These are phyloP conservation scores for Candida saitoana DNA, from an alignment of 805 yeast species.

Conservation along the genomic window DNA sequence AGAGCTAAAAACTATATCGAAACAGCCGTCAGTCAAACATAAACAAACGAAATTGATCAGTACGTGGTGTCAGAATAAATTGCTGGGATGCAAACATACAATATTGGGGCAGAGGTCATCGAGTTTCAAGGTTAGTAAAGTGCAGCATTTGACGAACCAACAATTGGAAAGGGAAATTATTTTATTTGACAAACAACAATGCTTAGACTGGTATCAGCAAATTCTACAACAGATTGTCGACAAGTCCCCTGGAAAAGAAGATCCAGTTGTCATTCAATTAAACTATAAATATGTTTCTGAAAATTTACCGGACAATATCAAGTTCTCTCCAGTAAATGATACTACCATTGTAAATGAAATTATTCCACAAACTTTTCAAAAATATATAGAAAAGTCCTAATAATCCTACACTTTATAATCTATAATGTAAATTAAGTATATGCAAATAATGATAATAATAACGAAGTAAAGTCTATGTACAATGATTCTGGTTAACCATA, in stretches of 20 bases:
- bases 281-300: background rate
- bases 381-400: background rate
- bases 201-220: background rate
- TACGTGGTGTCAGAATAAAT: conserved; percentile 18
- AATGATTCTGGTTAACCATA: background rate
- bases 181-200: background rate
- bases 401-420: background rate
- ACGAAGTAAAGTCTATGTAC: conserved; percentile 5
- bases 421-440: background rate
- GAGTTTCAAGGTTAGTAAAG: conserved; percentile 11
- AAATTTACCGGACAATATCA: background rate
- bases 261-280: background rate
- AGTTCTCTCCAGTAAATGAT: background rate
- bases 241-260: background rate
- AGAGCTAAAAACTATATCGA: conserved; percentile 22
- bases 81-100: conserved; percentile 13
- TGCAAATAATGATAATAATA: background rate
- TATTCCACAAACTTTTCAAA: background rate
- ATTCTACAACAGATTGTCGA: background rate
- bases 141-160: conserved; percentile 6
- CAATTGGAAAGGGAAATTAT: background rate
- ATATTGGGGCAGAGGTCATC: conserved; percentile 16
- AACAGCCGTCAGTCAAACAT: conserved; percentile 3
- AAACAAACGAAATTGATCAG: conserved; percentile 11
- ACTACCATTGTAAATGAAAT: background rate